These are phyloP conservation scores for Hanseniaspora meyeri DNA, from an alignment of 805 yeast genomes.

Conservation along the genomic window DNA sequence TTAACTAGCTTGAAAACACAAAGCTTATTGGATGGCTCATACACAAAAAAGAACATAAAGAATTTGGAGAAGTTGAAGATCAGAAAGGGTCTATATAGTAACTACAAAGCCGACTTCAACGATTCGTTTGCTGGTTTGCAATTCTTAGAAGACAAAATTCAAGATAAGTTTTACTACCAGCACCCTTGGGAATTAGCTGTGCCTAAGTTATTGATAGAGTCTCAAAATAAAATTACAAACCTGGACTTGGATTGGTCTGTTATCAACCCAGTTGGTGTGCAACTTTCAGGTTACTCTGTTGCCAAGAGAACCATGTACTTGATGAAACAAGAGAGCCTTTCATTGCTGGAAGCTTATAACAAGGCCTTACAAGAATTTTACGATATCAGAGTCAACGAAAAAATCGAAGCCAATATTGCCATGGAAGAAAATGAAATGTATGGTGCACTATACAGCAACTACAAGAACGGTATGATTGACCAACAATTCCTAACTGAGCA, in stretches of 20 bases:
- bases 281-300: slow-evolving; percentile 80
- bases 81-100: not conserved
- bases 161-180: slow-evolving; percentile 72
- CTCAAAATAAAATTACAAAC: slow-evolving; percentile 46
- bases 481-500: slow-evolving; percentile 39
- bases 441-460: slow-evolving; percentile 56
- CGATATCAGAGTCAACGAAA: slow-evolving; percentile 70
- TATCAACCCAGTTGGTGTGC: slow-evolving; percentile 58
- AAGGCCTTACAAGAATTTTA: slow-evolving; percentile 82
- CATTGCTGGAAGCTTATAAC: slow-evolving; percentile 60
- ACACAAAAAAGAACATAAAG: slow-evolving; percentile 12
- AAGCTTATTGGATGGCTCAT: not conserved
- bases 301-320: slow-evolving; percentile 61
- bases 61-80: not conserved
- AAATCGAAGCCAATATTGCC: slow-evolving; percentile 55
- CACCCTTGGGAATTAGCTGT: slow-evolving; percentile 98
- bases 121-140: slow-evolving; percentile 16
- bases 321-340: slow-evolving; percentile 28
- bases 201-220: slow-evolving; percentile 70
- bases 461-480: slow-evolving; percentile 8
- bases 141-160: slow-evolving; percentile 56
- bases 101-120: not conserved
- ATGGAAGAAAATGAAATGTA: slow-evolving; percentile 76
- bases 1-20: not conserved
- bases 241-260: slow-evolving; percentile 58